Conservation (phyloP, 352 stramenopile species). For the Aphanomyces cochlioides region DNA sequence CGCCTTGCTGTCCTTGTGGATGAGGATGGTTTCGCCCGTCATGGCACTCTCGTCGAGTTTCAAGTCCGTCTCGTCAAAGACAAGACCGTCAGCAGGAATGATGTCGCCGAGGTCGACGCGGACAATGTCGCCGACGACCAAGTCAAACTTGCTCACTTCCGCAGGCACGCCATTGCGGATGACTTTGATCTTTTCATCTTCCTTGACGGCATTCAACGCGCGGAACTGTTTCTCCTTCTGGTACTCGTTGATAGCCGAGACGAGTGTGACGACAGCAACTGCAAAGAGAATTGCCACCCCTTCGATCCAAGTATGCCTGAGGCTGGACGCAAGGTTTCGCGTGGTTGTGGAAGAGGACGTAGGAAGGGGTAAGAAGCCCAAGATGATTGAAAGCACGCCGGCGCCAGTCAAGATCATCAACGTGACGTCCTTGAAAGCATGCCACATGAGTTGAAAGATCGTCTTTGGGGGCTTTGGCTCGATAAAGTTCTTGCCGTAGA, state of each 20-base stretch:
- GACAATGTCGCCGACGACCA: slow-evolving; percentile 69
- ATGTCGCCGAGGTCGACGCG: slow-evolving; percentile 49
- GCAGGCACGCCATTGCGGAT: slow-evolving; percentile 28
- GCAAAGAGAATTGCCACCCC: slow-evolving; percentile 63
- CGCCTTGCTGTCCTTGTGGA: slow-evolving; percentile 44
- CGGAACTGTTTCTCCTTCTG: slow-evolving; percentile 50
- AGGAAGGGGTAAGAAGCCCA: slow-evolving; percentile 33
- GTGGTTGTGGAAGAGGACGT: slow-evolving; percentile 43
- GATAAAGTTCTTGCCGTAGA: slow-evolving; percentile 39
- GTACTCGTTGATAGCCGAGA: slow-evolving; percentile 87
- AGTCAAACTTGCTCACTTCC: slow-evolving; percentile 39
- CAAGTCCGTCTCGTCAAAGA: slow-evolving; percentile 71
- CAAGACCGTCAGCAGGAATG: slow-evolving; percentile 77
- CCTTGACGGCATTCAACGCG: slow-evolving; percentile 34
- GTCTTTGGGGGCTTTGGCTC: slow-evolving; percentile 30
- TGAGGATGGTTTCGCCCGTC: slow-evolving; percentile 81
- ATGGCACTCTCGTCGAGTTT: slow-evolving; percentile 81
- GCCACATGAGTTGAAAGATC: slow-evolving; percentile 44
- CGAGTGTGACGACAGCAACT: slow-evolving; percentile 85
- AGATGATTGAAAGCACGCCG: slow-evolving; percentile 51
- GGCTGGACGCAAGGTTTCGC: slow-evolving; percentile 24
- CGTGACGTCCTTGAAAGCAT: slow-evolving; percentile 67
- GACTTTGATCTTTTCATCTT: slow-evolving; percentile 37
- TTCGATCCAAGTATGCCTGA: slow-evolving; percentile 11
- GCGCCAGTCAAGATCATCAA: slow-evolving; percentile 61